These are phyloP conservation scores for Mycothermus thermophilus DNA, from an alignment of 495 filamentous ascomycete genomes.

Conservation along the genomic window DNA sequence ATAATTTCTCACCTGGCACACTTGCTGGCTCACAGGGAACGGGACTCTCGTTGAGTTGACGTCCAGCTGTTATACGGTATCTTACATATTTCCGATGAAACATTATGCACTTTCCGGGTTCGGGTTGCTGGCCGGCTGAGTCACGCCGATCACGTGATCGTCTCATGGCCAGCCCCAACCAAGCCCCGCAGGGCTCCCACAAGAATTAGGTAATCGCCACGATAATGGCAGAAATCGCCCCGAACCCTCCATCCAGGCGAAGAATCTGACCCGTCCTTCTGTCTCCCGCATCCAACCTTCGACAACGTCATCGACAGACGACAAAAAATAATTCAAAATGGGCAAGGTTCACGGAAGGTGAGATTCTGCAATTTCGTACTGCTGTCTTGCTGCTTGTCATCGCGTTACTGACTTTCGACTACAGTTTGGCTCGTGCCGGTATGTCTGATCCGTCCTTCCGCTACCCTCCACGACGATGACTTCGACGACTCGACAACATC, in stretches of 20 bases:
- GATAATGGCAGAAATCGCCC: conserved; percentile 13
- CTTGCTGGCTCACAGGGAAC: too few species aligned
- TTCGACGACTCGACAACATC: too few species aligned
- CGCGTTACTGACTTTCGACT: conserved; percentile 6
- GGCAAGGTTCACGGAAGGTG: conserved; percentile 29
- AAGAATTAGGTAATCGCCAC: conserved; percentile 15
- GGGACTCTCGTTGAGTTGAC: too few species aligned
- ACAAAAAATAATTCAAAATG: conserved; percentile 21
- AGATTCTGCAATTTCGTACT: conserved; percentile 1
- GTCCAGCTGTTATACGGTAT: too few species aligned
- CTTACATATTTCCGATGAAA: too few species aligned
- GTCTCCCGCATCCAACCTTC: conserved; percentile 6
- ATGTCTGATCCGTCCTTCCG: too few species aligned
- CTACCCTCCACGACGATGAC: too few species aligned
- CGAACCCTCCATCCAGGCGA: not conserved
- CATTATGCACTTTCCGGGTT: too few species aligned
- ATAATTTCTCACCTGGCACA: too few species aligned
- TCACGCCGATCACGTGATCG: too few species aligned
- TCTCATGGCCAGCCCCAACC: conserved; percentile 9
- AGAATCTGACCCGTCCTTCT: conserved; percentile 2
- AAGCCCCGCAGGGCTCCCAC: conserved; percentile 19
- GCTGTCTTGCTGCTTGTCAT: too few species aligned
- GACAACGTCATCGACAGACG: conserved; percentile 6
- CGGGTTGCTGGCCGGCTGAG: too few species aligned
- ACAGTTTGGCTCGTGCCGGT: conserved; percentile 26